These are phyloP conservation scores for Isabelozyma gotoi DNA, from an alignment of 805 yeast genomes.

Conservation along the genomic window DNA sequence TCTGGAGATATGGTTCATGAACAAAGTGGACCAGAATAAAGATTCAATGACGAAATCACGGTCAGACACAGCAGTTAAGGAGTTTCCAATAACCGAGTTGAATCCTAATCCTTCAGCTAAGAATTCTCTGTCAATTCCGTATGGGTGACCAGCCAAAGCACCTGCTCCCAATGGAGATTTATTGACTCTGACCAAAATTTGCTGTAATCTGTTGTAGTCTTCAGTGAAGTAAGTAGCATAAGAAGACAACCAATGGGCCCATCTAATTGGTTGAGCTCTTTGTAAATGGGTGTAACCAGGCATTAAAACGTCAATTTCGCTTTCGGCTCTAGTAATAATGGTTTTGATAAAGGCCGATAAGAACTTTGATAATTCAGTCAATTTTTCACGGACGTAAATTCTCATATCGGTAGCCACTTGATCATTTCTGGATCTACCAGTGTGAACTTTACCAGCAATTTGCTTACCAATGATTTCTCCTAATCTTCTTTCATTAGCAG, in stretches of 20 bases:
- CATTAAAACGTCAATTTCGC: slow-evolving; percentile 90
- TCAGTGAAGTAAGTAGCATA: slow-evolving; percentile 94
- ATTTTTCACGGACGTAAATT: slow-evolving; percentile 79
- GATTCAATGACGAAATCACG: slow-evolving; percentile 97
- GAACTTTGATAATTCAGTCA: slow-evolving; percentile 57
- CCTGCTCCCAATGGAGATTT: slow-evolving; percentile 94
- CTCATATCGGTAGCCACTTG: slow-evolving; percentile 99
- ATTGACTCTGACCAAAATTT: slow-evolving; percentile 80
- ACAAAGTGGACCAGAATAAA: slow-evolving; percentile 91
- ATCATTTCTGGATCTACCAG: slow-evolving; percentile 98
- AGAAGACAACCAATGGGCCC: slow-evolving; percentile 96
- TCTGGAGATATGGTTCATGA: slow-evolving; percentile 94
- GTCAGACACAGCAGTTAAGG: slow-evolving; percentile 94
- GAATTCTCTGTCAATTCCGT: slow-evolving; percentile 95
- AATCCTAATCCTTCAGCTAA: slow-evolving; percentile 81
- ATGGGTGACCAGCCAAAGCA: slow-evolving; percentile 98
- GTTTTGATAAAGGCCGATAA: slow-evolving; percentile 65
- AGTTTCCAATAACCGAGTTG: slow-evolving; percentile 86
- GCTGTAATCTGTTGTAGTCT: slow-evolving; percentile 81
- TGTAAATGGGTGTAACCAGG: slow-evolving; percentile 99
- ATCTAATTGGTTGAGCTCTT: slow-evolving; percentile 99
- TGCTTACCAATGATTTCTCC: slow-evolving; percentile 94
- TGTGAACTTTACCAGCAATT: slow-evolving; percentile 96
- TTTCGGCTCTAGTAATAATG: slow-evolving; percentile 71
- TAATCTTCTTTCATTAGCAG: slow-evolving; percentile 96